Evolutionary conservation across 2,329 filamentous ascomycete species (phyloP).

Genomic region (Boeremia lycopersici): DNA sequence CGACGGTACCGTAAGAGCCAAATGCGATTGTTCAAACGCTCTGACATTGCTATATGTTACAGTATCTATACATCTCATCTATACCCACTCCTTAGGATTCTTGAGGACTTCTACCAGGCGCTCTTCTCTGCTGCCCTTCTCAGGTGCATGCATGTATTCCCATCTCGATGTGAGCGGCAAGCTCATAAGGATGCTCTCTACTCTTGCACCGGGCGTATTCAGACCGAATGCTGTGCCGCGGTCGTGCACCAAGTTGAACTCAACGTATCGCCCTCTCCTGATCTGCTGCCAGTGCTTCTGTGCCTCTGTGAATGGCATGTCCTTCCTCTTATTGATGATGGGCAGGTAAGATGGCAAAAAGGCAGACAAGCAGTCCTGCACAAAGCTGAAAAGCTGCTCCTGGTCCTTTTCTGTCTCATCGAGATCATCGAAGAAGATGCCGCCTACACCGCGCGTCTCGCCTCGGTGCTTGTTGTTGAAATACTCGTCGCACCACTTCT

Average conservation of each 20-base stretch:
- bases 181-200: slow-evolving; percentile 98
- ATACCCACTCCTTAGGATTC: slow-evolving; percentile 66
- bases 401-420: slow-evolving; percentile 85
- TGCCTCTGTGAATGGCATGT: slow-evolving; percentile 83
- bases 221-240: slow-evolving; percentile 92
- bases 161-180: slow-evolving; percentile 90
- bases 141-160: slow-evolving; percentile 93
- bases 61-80: not conserved
- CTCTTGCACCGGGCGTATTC: slow-evolving; percentile 85
- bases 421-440: slow-evolving; percentile 98
- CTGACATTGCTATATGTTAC: slow-evolving; percentile 1
- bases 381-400: slow-evolving; percentile 88
- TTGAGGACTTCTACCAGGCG: slow-evolving; percentile 75
- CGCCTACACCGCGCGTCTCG: slow-evolving; percentile 86
- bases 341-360: slow-evolving; percentile 92
- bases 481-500: slow-evolving; percentile 98
- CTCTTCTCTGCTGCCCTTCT: slow-evolving; percentile 76
- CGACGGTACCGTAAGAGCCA: not conserved
- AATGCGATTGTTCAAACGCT: no score
- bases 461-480: slow-evolving; percentile 91
- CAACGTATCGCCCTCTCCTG: slow-evolving; percentile 90
- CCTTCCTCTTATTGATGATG: slow-evolving; percentile 85
- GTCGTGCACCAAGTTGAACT: slow-evolving; percentile 98
- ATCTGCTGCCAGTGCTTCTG: slow-evolving; percentile 98
- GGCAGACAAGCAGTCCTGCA: slow-evolving; percentile 80